Evolutionary conservation across 2,329 filamentous ascomycete species (phyloP), one percentile per base, ranked within the genome.

Genomic region (Cytospora piceicola): DNA sequence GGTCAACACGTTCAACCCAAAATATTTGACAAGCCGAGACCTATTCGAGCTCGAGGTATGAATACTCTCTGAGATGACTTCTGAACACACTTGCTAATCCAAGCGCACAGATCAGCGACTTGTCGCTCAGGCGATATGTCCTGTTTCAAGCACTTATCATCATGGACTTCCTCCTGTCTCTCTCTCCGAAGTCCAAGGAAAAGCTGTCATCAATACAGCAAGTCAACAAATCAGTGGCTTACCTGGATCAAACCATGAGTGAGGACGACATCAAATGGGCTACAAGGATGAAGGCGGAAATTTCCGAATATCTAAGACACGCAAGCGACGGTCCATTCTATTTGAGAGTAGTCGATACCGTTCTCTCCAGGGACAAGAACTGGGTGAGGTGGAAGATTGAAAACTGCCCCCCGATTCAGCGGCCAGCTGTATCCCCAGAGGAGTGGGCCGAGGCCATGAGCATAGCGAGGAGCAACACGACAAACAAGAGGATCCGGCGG

Each of bases 331-430:
- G 95, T 34, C 91, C 92, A 69, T 96, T 96, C 77, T 99, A 98
- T 77, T 91, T 93, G 78, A 90, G 95, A 49, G 96, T 98, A 87
- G 93, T 99, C 36, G 94, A 98, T 76, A 98, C 94, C 15, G 94
- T 99, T 36, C 86, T 99, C 34, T 92, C 93, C 29, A 86, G 95
- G 69, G 95, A 99, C 77, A 98, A 97, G 81, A 97, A 98, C 75
- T 99, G 96, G 96, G 93, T 96, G 54, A 90, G 93, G 69, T 99
- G 95, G 95, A 99, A 99, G 79, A 90, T 94, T 67, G 93, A 97
- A 75, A 92, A 90, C 70, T 99, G 95, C 75, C 92, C 93, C 29
- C 86, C 90, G 7, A 98, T 99, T 73, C 89, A 94, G 73, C 86
- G 87, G 67, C 86, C 90, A 27, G 81, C 92, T 14, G 84, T 98